Base-by-base conservation (phyloP, 129 eudicot genomes). In the Artemisia argyi region DNA sequence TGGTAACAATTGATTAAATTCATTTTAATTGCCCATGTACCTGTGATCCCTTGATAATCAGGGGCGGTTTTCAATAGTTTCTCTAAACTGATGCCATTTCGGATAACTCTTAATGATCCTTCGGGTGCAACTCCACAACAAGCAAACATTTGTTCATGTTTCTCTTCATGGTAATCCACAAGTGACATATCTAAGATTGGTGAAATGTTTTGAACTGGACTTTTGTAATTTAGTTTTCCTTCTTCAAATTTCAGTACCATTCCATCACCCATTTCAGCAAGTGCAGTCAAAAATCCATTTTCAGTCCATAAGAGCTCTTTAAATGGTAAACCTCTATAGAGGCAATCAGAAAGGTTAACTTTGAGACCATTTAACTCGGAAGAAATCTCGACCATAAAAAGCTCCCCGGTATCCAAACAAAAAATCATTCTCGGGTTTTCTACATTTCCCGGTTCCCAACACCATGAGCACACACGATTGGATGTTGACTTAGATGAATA, bases 181-280 rank as follows among this genome's bases (percentile, higher is more conserved):
- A 90, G 74, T 53, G 97, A 84, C 89, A 90, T 86, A 66, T 94
- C 99, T 72, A 94, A 88, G 47, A 94, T 88, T 59, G 99, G 99
- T 72, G 99, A 89, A 51, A 90, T 88, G 65, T 90, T 90, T 78
- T 94, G 97, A 76, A 94, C 81, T 2, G 96, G 80, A 64, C 91
- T 83, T 69, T 71, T 84, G 81, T 78, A 87, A 4, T 72, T 55
- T 22, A 94, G 77, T 64, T 77, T 86, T 61, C 91, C 96, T 19
- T 86, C 93, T 82, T 90, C 91, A 61, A 94, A 35, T 81, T 86
- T 86, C 58, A 94, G 79, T 70, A 94, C 89, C 91, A 86, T 79
- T 39, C 99, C 99, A 79, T 94, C 99, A 76, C 96, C 96, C 99
- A 94, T 88, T 69, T 90, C 97, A 19, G 90, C 83, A 79, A 90